Percentiles rank a stretch among this genome's conserved stretches.
These are phyloP conservation scores for Hypoxylon sp. DNA, from an alignment of 2,329 filamentous ascomycete genomes.

Conservation along the genomic window DNA sequence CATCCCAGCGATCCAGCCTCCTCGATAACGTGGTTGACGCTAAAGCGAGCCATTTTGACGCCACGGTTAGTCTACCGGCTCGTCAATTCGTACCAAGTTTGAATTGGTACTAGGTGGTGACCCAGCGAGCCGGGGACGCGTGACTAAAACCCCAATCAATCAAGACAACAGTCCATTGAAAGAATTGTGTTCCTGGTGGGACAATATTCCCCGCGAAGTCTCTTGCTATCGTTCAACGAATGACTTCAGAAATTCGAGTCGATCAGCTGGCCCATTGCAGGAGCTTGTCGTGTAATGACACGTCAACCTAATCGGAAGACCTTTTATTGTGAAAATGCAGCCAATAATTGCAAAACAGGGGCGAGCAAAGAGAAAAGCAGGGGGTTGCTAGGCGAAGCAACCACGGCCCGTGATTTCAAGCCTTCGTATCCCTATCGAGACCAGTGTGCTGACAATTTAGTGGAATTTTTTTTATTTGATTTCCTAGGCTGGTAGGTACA, in stretches of 20 bases:
- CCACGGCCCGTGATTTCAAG: constrained; percentile 30
- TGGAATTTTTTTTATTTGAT: constrained; percentile 27
- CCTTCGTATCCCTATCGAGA: constrained; percentile 42
- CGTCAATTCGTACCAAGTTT: constrained; percentile 20
- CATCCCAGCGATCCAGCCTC: constrained; percentile 31
- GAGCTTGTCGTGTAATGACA: constrained; percentile 38
- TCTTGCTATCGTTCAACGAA: constrained; percentile 26
- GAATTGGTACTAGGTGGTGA: constrained; percentile 30
- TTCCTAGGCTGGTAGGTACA: constrained; percentile 38
- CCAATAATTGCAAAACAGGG: constrained; percentile 35
- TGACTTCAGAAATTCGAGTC: constrained; percentile 25
- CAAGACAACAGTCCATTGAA: constrained; percentile 25
- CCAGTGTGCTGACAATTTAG: constrained; percentile 31
- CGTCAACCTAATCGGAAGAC: constrained; percentile 41
- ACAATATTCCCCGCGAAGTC: constrained; percentile 35
- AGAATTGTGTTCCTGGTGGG: constrained; percentile 31
- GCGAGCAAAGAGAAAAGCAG: constrained; percentile 15
- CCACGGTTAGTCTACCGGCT: constrained; percentile 36
- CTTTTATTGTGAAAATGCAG: constrained; percentile 12
- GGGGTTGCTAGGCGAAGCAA: constrained; percentile 36
- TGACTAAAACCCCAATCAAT: constrained; percentile 28
- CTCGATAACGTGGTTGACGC: constrained; percentile 38
- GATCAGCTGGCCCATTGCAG: constrained; percentile 38
- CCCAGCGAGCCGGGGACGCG: constrained; percentile 19
- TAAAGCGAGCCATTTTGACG: constrained; percentile 45